These are phyloP conservation scores for Ambrosia hybrid DNA, from an alignment of 140 eudicot genomes.

Conservation along the genomic window DNA sequence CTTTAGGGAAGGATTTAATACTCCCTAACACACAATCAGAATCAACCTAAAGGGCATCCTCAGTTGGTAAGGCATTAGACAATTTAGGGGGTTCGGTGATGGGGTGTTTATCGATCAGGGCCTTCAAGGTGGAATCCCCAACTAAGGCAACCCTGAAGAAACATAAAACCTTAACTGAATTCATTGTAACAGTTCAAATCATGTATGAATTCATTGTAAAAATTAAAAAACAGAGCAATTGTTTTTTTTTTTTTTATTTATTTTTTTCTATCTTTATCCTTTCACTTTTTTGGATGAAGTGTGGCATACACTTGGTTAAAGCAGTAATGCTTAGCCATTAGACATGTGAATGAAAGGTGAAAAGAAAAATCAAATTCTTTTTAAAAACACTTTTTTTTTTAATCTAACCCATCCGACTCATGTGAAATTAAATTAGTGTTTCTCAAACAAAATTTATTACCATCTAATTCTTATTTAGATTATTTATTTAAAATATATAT, in stretches of 20 bases:
- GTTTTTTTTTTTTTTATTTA: background rate
- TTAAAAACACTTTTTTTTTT: background rate
- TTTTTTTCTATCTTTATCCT: no score
- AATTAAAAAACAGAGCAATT: no score
- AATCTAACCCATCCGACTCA: background rate
- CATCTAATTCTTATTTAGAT: background rate
- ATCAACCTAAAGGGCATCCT: no score
- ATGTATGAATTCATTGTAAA: background rate
- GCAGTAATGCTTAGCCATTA: background rate
- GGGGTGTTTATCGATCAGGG: no score
- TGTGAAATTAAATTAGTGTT: background rate
- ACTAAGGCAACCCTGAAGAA: no score
- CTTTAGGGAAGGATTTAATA: no score
- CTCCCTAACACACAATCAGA: no score
- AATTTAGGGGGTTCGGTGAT: no score
- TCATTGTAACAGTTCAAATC: background rate
- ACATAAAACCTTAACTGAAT: no score
- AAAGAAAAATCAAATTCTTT: background rate
- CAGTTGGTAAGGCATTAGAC: no score
- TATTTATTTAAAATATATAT: no score
- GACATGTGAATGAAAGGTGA: slow-evolving; percentile 15
- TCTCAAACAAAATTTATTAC: background rate
- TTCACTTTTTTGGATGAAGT: slow-evolving; percentile 20
- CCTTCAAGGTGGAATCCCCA: no score
- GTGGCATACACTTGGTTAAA: slow-evolving; percentile 29